Conservation (phyloP, 306 rosid genomes). For the Herpetospermum pedunculosum region DNA sequence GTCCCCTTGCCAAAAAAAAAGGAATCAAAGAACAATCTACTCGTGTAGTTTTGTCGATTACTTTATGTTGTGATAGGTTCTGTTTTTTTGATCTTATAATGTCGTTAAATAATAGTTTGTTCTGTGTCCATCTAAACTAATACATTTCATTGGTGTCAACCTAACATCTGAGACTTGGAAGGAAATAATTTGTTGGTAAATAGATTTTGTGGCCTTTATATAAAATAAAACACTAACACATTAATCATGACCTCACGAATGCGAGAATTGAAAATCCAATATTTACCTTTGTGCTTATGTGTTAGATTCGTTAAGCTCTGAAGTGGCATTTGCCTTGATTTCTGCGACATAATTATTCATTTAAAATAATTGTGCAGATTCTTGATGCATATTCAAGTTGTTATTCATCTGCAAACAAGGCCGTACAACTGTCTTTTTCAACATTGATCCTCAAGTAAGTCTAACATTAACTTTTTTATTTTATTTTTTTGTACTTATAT, state of each 20-base stretch:
- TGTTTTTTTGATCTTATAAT: background rate
- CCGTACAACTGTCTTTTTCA: slow-evolving; percentile 61
- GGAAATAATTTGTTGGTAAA: background rate
- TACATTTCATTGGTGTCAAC: background rate
- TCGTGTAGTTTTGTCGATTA: background rate
- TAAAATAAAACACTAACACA: background rate
- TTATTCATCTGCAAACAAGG: slow-evolving; percentile 69
- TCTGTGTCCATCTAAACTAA: background rate
- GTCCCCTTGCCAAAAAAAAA: background rate
- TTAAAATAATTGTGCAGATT: slow-evolving; percentile 46
- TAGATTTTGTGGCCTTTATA: background rate
- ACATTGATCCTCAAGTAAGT: slow-evolving; percentile 89
- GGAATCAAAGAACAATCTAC: background rate
- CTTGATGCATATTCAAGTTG: slow-evolving; percentile 78
- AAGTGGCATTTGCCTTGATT: background rate
- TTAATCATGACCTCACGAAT: background rate
- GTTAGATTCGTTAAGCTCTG: background rate
- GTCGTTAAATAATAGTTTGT: background rate
- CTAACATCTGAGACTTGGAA: background rate
- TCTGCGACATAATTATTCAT: background rate
- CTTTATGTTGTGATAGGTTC: background rate
- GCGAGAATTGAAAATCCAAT: background rate
- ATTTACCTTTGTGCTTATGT: background rate
- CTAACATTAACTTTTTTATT: background rate
- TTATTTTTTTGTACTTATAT: background rate